Percentiles rank a stretch among this genome's conserved stretches.
phyloP scores from a whole-genome alignment of 805 yeast species.

The Nakazawaea molendinolei region DNA sequence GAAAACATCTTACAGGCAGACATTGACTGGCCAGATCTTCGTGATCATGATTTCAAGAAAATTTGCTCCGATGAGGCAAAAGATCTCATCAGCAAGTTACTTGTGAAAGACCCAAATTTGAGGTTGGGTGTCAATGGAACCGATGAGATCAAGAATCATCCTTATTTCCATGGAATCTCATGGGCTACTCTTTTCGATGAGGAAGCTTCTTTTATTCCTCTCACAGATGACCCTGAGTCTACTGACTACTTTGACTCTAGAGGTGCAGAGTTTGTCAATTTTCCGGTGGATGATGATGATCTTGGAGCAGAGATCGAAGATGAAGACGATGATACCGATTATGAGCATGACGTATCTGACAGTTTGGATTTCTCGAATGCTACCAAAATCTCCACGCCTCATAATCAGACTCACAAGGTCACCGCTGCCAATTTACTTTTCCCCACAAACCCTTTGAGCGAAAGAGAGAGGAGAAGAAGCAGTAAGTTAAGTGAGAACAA shows the following conservation, averaged over 20 bases:
- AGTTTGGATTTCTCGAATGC: slow-evolving; percentile 11
- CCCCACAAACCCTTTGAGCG: no score
- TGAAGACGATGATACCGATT: slow-evolving; percentile 14
- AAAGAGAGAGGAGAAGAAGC: slow-evolving; percentile 63
- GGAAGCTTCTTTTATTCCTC: slow-evolving; percentile 81
- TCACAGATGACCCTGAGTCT: slow-evolving; percentile 68
- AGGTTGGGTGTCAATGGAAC: slow-evolving; percentile 80
- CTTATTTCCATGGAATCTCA: slow-evolving; percentile 62
- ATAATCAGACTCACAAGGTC: no score
- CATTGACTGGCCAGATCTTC: slow-evolving; percentile 79
- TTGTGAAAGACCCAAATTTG: slow-evolving; percentile 54
- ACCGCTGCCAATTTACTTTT: no score
- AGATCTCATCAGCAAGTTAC: slow-evolving; percentile 60
- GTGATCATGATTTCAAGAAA: slow-evolving; percentile 43
- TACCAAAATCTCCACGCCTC: slow-evolving; percentile 6
- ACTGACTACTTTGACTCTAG: slow-evolving; percentile 89
- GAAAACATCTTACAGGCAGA: slow-evolving; percentile 66
- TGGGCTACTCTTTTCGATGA: slow-evolving; percentile 71
- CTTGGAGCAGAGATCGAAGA: slow-evolving; percentile 24
- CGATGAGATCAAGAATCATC: slow-evolving; percentile 71
- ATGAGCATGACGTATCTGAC: slow-evolving; percentile 10
- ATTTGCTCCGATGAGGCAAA: slow-evolving; percentile 62
- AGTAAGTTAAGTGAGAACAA: slow-evolving; percentile 63
- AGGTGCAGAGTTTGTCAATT: slow-evolving; percentile 72
- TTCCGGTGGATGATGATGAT: slow-evolving; percentile 39